Evolutionary conservation across 768 basidiomycete species (phyloP).

Genomic region (Amanita rubescens): DNA sequence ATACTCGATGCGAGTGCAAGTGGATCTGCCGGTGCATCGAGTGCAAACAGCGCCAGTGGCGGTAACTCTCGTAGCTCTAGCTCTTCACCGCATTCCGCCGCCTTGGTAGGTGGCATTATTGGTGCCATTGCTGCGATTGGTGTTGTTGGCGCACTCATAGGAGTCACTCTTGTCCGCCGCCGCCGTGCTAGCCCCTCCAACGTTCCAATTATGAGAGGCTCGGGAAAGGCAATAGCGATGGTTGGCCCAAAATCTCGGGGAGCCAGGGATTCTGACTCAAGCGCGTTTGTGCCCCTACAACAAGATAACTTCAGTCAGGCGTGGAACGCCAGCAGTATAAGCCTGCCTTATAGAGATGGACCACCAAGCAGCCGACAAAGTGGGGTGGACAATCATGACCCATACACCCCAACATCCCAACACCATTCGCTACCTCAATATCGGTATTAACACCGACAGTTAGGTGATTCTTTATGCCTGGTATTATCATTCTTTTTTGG

Average conservation of each 20-base stretch:
- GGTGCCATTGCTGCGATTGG: conserved; percentile 47
- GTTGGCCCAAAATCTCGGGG: conserved; percentile 22
- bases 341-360: conserved; percentile 24
- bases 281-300: conserved; percentile 65
- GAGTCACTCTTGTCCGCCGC: conserved; percentile 44
- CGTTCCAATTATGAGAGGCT: conserved; percentile 17
- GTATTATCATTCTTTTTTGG: neutral
- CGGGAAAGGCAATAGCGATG: conserved; percentile 18
- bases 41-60: conserved; percentile 7
- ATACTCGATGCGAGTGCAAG: conserved; percentile 35
- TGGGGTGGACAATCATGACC: conserved; percentile 29
- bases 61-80: conserved; percentile 7
- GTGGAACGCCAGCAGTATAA: conserved; percentile 50
- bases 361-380: conserved; percentile 21
- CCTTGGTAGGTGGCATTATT: conserved; percentile 43
- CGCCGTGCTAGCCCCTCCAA: conserved; percentile 33
- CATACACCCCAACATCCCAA: conserved; percentile 23
- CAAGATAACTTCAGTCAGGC: conserved; percentile 50
- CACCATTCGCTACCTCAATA: conserved; percentile 5
- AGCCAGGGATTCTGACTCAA: conserved; percentile 51
- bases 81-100: conserved; percentile 27
- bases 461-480: neutral
- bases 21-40: conserved; percentile 26
- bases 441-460: neutral
- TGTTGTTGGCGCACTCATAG: conserved; percentile 44